Conservation (phyloP, 371 early-diverging fungal species). For the Syncephalastrum racemosum region DNA sequence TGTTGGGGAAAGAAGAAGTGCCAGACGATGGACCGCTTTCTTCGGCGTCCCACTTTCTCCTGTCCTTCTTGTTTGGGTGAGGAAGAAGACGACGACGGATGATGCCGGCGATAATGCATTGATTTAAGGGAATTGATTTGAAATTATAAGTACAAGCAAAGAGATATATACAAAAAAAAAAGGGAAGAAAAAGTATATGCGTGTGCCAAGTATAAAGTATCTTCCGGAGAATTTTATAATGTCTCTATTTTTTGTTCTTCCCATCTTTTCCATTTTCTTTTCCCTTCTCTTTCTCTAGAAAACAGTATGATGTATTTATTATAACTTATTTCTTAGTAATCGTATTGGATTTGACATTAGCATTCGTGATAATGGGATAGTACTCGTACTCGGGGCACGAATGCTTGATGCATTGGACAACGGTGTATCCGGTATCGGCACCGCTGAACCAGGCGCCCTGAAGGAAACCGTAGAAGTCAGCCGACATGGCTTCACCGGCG, state of each 20-base stretch:
- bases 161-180: neutral
- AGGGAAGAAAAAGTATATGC: neutral
- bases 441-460: conserved; percentile 51
- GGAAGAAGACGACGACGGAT: neutral
- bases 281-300: no score
- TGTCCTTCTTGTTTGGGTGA: no score
- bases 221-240: neutral
- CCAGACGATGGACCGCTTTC: neutral
- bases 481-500: conserved; percentile 46
- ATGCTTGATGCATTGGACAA: conserved; percentile 27
- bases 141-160: no score
- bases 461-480: conserved; percentile 40
- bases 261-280: no score
- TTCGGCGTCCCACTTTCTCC: no score
- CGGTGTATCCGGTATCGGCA: conserved; percentile 23
- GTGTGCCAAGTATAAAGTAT: neutral
- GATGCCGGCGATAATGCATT: neutral
- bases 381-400: conserved; percentile 31
- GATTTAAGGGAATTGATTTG: neutral
- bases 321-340: no score
- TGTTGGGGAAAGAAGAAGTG: neutral
- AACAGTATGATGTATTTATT: no score
- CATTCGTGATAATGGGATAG: conserved; percentile 32
- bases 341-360: conserved; percentile 14
- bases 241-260: no score